Evolutionary conservation across 1,284 basidiomycete genomes (phyloP), one percentile per base, ranked within the genome.

Genomic region (Coriolopsis trogii): DNA sequence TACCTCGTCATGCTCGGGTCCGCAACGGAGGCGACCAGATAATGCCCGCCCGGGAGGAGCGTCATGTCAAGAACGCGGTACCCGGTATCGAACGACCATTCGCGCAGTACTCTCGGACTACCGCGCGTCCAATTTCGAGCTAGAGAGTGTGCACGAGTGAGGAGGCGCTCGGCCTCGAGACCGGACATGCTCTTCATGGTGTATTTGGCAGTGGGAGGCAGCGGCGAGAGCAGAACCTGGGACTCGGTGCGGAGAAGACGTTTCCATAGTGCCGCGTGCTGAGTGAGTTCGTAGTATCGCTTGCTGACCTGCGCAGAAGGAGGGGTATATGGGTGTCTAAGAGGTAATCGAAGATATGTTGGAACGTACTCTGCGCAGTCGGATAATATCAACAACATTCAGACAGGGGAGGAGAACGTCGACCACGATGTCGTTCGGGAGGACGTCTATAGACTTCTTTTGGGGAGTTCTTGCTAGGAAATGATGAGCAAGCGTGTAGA

Each of bases 251-350:
- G 67, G 44, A 89, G 69, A 54, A 86, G 79, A 20, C 79, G 77
- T 63, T 84, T 85, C 88, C 88, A 90, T 33, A 89, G 78, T 43
- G 78, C 68, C 15, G 85, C 77, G 53, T 87, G 79, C 53, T 86
- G 84, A 0, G 85, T 56, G 7, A 64, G 51, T 36, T 62, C 41
- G 28, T 61, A 56, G 48, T 55, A 64, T 37, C 59, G 55, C 30
- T 40, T 53, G 53, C 48, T 62, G 26, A 59, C 51, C 60, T 60
- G 30, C 12, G 20, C n/a, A n/a, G n/a, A n/a, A n/a, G n/a, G n/a
- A 12, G 12, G 4, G 13, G 3, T 3, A 28, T 8, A 21, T 34
- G 15, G 18, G 28, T 25, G 8, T 16, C 5, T 3, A 31, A 41
- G 12, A 12, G 8, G 6, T 13, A 23, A 13, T 8, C 40, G 16